Evolutionary conservation across 805 yeast species (phyloP), one percentile per base, ranked within the genome.

Genomic region (Monosporozyma siamensis): DNA sequence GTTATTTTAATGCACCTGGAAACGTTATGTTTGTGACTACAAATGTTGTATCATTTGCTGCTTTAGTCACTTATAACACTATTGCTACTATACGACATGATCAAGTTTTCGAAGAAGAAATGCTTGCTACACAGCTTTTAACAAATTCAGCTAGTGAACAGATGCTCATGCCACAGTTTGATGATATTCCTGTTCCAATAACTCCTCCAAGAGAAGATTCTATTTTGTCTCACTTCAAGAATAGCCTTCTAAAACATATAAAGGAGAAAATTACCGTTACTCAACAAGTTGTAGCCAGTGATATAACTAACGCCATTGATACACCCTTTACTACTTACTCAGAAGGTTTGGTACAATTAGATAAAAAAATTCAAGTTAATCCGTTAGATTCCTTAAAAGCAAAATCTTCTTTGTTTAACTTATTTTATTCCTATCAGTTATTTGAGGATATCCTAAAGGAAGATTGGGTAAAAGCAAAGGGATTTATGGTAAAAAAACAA

Each of bases 1-100:
- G 59, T 2, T 67, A 67, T 49, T 61, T 64, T 42, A 64, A 61
- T 43, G 64, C 67, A 1, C 71, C 71, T 4, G 58, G 64, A 0
- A 67, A 67, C 48, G 44, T 65, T 3, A 44, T 64, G 50, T 67
- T 67, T 44, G 54, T 67, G 1, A 54, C 68, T 1, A 61, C 68
- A 1, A 67, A 67, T 41, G 34, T 67, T 0, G 47, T 65, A 1
- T 58, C 66, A 2, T 50, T 67, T 22, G 58, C 60, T 1, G 65
- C 66, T 5, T 45, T 64, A 4, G 58, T 58, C 5, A 52, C 65
- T 1, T 64, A 61, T 48, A 51, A 63, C 25, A 56, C 66, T 0
- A 32, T 63, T 26, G 47, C 53, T 4, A 48, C 57, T 6, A 27
- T 55, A 14, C 27, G 32, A 21, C 40, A 34, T 25, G 35, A 21